Evolutionary conservation across 2,329 filamentous ascomycete genomes (phyloP), one percentile per base, ranked within the genome.

Genomic region (Zymoseptoria pseudotritici): DNA sequence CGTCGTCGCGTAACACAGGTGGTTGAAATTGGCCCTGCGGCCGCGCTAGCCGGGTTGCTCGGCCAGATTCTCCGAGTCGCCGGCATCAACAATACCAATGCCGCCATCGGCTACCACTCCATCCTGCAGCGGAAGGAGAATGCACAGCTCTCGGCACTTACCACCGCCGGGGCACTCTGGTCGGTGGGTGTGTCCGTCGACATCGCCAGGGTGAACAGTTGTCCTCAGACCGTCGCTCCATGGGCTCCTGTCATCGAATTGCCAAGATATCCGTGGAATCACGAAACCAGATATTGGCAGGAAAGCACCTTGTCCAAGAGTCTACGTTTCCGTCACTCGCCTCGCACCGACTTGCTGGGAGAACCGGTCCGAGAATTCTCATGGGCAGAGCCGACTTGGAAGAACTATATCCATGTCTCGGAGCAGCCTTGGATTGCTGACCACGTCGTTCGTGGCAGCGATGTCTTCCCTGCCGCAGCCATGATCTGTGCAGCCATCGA

Each of bases 361-460:
- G 19, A 52, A 11, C 50, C 19, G 19, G 3, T 52, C 50, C 19
- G 22, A 24, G 22, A 24, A 24, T 24, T 24, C 22, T 24, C 22
- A 24, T 24, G 22, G 22, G 22, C 22, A 24, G 22, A 24, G 22
- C 22, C 22, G 22, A 24, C 50, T 36, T 72, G 60, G 67, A 65
- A 58, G 58, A 66, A 66, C 56, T 61, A 63, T 31, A 31, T 71
- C n/a, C 53, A 62, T 7, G n/a, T 64, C 13, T 42, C 49, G 3
- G 67, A 70, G 46, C 51, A 61, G 31, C 64, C 67, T 3, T 69
- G 69, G 70, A 52, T 70, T 2, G 19, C 17, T 10, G 68, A 69
- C 29, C 68, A 70, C 57, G 31, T 54, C n/a, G 54, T 64, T 19
- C 54, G 58, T 29, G 50, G 50, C 10, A 49, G 42, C 9, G 53